phyloP scores from a whole-genome alignment of 2,329 filamentous ascomycete genomes.

The Cladosporium austrohemisphaericum region DNA sequence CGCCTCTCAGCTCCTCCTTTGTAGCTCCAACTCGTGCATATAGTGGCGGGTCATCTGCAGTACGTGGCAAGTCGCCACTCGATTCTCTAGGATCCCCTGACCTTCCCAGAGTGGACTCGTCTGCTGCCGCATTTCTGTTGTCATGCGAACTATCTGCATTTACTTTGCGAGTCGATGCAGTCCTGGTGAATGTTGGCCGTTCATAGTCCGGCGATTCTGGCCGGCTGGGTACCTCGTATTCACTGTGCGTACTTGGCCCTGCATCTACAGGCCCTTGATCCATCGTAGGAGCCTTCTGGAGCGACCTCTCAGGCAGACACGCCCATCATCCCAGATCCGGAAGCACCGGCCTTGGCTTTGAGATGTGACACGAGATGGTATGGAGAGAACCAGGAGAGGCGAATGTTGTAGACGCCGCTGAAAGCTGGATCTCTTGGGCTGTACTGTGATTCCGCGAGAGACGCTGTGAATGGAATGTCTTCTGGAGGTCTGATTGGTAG shows the following conservation, averaged over 20 bases:
- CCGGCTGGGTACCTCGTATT: conserved; percentile 22
- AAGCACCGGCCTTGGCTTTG: neutral
- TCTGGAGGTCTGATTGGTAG: no score
- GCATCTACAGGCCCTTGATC: conserved; percentile 31
- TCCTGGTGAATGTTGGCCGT: conserved; percentile 9
- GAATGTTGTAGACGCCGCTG: no score
- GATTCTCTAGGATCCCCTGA: conserved; percentile 10
- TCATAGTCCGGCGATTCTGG: conserved; percentile 7
- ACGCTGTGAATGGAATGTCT: no score
- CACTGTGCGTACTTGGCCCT: conserved; percentile 23
- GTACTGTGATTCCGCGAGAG: no score
- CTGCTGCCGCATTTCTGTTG: neutral
- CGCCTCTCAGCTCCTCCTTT: conserved; percentile 22
- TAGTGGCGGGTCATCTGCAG: conserved; percentile 23
- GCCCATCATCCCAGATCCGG: neutral
- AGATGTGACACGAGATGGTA: no score
- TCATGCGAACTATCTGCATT: neutral
- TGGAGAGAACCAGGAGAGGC: no score
- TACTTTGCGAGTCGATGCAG: neutral
- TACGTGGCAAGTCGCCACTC: conserved; percentile 17
- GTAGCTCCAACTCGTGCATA: conserved; percentile 29
- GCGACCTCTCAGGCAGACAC: neutral
- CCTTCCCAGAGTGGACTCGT: neutral
- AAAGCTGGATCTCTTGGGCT: no score
- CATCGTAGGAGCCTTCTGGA: conserved; percentile 18